Base-by-base conservation (phyloP, 2,329 filamentous ascomycete genomes). In the Phialophora chinensis region DNA sequence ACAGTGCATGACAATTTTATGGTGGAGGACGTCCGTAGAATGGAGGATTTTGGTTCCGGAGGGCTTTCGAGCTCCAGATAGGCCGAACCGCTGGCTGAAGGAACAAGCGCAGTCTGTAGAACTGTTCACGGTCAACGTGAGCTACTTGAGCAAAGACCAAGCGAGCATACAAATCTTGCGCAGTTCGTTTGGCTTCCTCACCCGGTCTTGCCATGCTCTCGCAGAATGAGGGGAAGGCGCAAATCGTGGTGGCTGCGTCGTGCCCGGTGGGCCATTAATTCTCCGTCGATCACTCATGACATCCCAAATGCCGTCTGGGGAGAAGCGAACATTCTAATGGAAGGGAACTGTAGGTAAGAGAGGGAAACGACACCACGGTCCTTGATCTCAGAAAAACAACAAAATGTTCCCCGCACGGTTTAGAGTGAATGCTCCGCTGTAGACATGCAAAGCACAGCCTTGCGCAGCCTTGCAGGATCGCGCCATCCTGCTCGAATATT, bases 1-100 rank as follows among this genome's bases (percentile, higher is more conserved):
- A 98, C 92, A 11, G 92, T 93, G 78, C 93, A 97, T 69, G 90
- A 91, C 67, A 99, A 88, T 79, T 99, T 99, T 75, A 98, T 86
- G 60, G 91, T 91, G 44, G 89, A 87, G 6, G 84, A 81, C 12
- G 81, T 78, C 8, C 83, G 79, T 20, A 84, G 54, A 87, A 80
- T 64, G 81, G 80, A 66, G 77, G 49, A 14, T 44, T 62, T 68
- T 77, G 65, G 76, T 62, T 76, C 73, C 67, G 78, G 77, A 12
- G 84, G 80, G 8, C 85, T 82, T 76, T 88, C 76, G 72, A 81
- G 76, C 78, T 83, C 77, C 66, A 81, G 74, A 71, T 82, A 99
- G 62, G 95, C 92, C 20, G 93, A 97, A 14, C 95, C 95, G 57
- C 92, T 95, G 12, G 95, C 95, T 14, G 94, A 96, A 20, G 95